A percentile compares a stretch with the other conserved stretches of the same genome.
Conservation (phyloP, 768 basidiomycete genomes). For the Trametes meyenii region DNA sequence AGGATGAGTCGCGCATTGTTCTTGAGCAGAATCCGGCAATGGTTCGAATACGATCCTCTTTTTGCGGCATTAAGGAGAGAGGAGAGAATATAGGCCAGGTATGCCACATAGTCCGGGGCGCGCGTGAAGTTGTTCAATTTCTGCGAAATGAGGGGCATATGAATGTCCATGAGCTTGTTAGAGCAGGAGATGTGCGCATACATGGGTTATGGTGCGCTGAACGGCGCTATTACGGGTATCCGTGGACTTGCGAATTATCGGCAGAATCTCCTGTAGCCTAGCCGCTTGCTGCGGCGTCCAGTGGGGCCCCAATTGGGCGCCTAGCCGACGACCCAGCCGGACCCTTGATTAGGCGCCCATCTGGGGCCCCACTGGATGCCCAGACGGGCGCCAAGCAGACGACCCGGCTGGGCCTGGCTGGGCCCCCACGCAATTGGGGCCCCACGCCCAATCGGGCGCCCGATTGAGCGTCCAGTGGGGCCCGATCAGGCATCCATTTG, state of each 20-base stretch:
- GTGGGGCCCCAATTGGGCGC: too few relatives aligned
- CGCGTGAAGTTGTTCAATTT: slow-evolving; percentile 88
- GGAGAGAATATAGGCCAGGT: slow-evolving; percentile 92
- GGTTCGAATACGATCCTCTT: slow-evolving; percentile 91
- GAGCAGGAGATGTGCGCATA: slow-evolving; percentile 39
- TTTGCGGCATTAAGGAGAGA: slow-evolving; percentile 70
- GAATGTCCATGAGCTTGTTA: slow-evolving; percentile 21
- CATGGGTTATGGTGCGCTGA: slow-evolving; percentile 84
- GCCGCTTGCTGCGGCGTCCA: slow-evolving; percentile 88
- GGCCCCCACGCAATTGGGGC: too few relatives aligned
- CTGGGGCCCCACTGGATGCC: too few relatives aligned
- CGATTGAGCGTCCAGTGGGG: too few relatives aligned
- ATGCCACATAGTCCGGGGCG: slow-evolving; percentile 92
- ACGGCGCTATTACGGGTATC: slow-evolving; percentile 67
- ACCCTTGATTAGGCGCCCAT: too few relatives aligned
- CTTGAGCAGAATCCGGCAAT: slow-evolving; percentile 96
- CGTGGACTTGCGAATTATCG: slow-evolving; percentile 90
- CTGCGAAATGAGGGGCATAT: slow-evolving; percentile 41
- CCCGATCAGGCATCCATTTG: too few relatives aligned
- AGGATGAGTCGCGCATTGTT: slow-evolving; percentile 86
- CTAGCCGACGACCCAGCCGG: too few relatives aligned
- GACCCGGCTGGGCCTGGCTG: too few relatives aligned
- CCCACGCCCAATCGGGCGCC: too few relatives aligned
- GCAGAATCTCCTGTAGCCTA: slow-evolving; percentile 89
- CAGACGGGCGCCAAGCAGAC: too few relatives aligned